Percentiles rank a stretch among this genome's conserved stretches.
phyloP scores from a whole-genome alignment of 2,329 filamentous ascomycete species.

The Verticillium zaregamsianum region DNA sequence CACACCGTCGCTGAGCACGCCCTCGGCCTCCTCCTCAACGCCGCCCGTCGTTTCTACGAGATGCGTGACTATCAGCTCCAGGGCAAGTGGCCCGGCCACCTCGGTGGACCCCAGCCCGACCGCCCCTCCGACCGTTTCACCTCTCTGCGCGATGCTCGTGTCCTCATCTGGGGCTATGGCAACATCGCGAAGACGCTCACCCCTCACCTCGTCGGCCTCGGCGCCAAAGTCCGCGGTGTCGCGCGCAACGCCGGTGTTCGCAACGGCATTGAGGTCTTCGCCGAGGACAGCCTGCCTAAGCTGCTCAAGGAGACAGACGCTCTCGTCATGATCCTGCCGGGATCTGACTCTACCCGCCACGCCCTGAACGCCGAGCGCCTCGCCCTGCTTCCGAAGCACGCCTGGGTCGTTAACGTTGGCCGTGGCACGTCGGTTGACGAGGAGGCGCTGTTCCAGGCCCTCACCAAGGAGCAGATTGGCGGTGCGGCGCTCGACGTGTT shows the following conservation, averaged over 20 bases:
- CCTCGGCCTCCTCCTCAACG: slow-evolving; percentile 51
- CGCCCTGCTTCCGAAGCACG: slow-evolving; percentile 50
- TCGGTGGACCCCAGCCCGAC: slow-evolving; percentile 58
- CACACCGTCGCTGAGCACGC: slow-evolving; percentile 62
- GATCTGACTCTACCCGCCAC: slow-evolving; percentile 50
- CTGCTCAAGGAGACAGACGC: slow-evolving; percentile 56
- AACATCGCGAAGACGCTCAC: slow-evolving; percentile 61
- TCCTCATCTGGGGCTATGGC: slow-evolving; percentile 62
- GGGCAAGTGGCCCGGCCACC: slow-evolving; percentile 54
- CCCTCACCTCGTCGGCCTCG: slow-evolving; percentile 49
- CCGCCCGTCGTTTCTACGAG: slow-evolving; percentile 54
- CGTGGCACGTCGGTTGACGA: slow-evolving; percentile 46
- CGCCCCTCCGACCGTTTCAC: slow-evolving; percentile 53
- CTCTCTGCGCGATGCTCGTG: slow-evolving; percentile 52
- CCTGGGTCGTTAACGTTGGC: slow-evolving; percentile 51
- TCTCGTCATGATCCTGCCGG: slow-evolving; percentile 64
- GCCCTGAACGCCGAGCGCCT: slow-evolving; percentile 51
- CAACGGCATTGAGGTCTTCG: slow-evolving; percentile 52
- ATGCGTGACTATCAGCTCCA: slow-evolving; percentile 60
- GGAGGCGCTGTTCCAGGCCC: slow-evolving; percentile 40
- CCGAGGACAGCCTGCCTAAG: slow-evolving; percentile 47
- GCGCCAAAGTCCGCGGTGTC: slow-evolving; percentile 55
- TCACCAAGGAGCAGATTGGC: slow-evolving; percentile 37
- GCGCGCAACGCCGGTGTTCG: slow-evolving; percentile 54
- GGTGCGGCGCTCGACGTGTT: slow-evolving; percentile 49